These are phyloP conservation scores for Auxenochlorella protothecoides DNA, from an alignment of 139 green algal species.

Conservation along the genomic window DNA sequence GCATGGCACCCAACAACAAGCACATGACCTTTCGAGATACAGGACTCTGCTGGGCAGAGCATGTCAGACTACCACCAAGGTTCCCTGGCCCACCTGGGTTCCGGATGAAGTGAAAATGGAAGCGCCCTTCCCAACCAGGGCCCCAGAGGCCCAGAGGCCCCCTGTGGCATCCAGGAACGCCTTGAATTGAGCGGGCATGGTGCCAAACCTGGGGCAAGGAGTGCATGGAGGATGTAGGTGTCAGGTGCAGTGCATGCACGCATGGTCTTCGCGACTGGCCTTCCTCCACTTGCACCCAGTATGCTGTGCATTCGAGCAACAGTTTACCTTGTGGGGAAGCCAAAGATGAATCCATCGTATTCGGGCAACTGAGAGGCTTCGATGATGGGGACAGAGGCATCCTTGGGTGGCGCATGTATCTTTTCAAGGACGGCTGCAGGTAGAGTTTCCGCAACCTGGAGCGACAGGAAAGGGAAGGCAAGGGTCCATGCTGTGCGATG, in stretches of 20 bases:
- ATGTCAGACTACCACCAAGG: no score
- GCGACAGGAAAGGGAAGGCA: no score
- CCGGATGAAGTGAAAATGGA: conserved; percentile 27
- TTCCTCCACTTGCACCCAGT: no score
- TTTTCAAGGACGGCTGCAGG: neutral
- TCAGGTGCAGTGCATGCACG: no score
- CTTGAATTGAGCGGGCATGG: conserved; percentile 22
- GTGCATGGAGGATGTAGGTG: no score
- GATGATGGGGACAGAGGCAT: conserved; percentile 30
- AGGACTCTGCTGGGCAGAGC: no score
- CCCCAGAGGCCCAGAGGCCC: conserved; percentile 34
- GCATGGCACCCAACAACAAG: no score
- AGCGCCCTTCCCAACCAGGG: conserved; percentile 36
- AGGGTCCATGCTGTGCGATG: no score
- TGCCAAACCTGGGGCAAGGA: no score
- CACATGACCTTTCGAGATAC: no score
- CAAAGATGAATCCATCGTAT: conserved; percentile 43
- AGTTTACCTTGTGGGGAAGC: conserved; percentile 22
- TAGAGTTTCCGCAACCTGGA: conserved; percentile 41
- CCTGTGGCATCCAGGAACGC: conserved; percentile 47
- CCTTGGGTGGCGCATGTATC: conserved; percentile 32
- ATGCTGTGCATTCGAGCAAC: no score
- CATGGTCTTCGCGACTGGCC: no score
- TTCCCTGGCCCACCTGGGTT: conserved; percentile 23
- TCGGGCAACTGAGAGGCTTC: conserved; percentile 17